Evolutionary conservation across 108 stramenopile genomes (phyloP).

Genomic region (Chaetoceros muelleri): DNA sequence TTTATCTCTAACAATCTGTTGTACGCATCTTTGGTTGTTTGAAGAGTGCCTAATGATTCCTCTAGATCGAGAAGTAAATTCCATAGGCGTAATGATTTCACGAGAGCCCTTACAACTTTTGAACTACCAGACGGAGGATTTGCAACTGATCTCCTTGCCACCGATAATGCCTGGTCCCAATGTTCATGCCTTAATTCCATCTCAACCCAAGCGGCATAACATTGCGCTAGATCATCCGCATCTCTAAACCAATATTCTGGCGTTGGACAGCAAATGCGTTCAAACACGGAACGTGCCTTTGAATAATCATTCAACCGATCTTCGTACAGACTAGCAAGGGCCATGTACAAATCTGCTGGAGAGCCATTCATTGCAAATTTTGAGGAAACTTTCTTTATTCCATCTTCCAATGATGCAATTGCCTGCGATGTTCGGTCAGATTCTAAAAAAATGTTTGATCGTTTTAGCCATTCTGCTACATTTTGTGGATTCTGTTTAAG

Average conservation of each 20-base stretch:
- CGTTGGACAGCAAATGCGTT: conserved; percentile 53
- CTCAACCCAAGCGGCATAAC: conserved; percentile 90
- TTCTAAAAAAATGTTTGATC: conserved; percentile 69
- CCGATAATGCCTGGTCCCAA: conserved; percentile 81
- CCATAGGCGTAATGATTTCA: conserved; percentile 79
- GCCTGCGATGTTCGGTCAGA: conserved; percentile 25
- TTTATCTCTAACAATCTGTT: conserved; percentile 82
- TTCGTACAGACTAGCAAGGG: conserved; percentile 79
- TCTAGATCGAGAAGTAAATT: conserved; percentile 92
- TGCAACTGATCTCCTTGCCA: conserved; percentile 49
- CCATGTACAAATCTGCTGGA: conserved; percentile 65
- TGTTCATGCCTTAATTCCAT: conserved; percentile 85
- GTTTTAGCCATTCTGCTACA: conserved; percentile 92
- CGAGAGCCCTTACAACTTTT: conserved; percentile 35
- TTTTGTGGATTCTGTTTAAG: conserved; percentile 96
- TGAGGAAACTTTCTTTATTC: conserved; percentile 53
- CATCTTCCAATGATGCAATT: conserved; percentile 61
- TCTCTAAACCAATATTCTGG: conserved; percentile 52
- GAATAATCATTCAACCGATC: conserved; percentile 37
- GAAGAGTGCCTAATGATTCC: conserved; percentile 90
- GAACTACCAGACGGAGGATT: conserved; percentile 10
- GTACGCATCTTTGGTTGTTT: conserved; percentile 93
- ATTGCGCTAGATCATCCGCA: conserved; percentile 89
- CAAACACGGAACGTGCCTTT: conserved; percentile 73
- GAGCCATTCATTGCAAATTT: conserved; percentile 64